Evolutionary conservation across 768 basidiomycete genomes (phyloP), one percentile per base, ranked within the genome.

Genomic region (Suillus americanus): DNA sequence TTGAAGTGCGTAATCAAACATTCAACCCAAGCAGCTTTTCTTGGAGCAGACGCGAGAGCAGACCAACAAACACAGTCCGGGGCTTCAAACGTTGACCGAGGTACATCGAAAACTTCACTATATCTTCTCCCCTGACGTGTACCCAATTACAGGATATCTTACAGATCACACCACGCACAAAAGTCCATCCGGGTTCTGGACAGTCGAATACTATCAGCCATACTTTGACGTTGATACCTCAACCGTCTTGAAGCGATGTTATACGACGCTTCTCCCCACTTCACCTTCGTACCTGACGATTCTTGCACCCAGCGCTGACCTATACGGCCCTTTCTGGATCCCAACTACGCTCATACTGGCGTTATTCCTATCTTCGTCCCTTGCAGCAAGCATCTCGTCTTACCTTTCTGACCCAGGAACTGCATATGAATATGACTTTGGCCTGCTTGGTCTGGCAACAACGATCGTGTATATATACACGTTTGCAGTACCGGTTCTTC

Each of bases 271-370:
- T 62, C 84, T 91, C n/a, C 91, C 91, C n/a, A 83, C 83, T 35
- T 84, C 88, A 37, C 78, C 86, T 4, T 83, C 85, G 50, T 93
- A 87, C 72, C 81, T 87, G 60, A 80, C 87, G 5, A 84, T 81
- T 61, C 90, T 90, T 50, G 82, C 88, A 48, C 74, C 82, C 18
- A 72, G 74, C 10, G 68, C 68, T 46, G 91, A 93, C 73, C 85
- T 93, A 46, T 91, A 92, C 73, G 96, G 96, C 0, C 95, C 97
- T 1, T 98, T 99, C 81, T 99, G 97, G 97, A 94, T 96, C 0
- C 85, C 97, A 43, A 97, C 95, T 1, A 99, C 97, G 1, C 87
- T 99, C 66, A 90, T 97, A 51, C 94, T 99, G 73, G 84, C 90
- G 0, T 87, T 98, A 65, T 98, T 96, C 81, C 86, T 97, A 64